Evolutionary conservation across 2,329 filamentous ascomycete species (phyloP), one percentile per base, ranked within the genome.

Genomic region (Knufia fluminis): DNA sequence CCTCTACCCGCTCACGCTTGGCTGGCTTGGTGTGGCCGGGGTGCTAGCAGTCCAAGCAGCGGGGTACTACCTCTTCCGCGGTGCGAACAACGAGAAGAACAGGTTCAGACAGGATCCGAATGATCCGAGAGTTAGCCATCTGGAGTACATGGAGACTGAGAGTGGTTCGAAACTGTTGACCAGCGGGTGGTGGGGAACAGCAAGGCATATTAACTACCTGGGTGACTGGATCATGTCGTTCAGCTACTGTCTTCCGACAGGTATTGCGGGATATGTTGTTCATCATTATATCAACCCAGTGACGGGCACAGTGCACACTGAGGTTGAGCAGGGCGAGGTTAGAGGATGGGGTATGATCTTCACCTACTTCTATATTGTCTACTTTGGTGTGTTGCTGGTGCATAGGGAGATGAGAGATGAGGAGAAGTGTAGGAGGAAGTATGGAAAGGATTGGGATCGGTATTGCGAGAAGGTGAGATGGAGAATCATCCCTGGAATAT

Each of bases 31-130:
- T 9, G 72, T 87, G 12, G 68, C 76, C 1, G 75, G 73, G 8
- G 82, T 92, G 44, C 66, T 86, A 23, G 75, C 74, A 3, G 74
- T 94, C 12, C 81, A 91, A 48, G 72, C 73, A 0, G 63, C 78
- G 1, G 90, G 88, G n/a, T 94, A 91, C 69, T 83, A 78, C 65
- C 89, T 95, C 65, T 97, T 97, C 81, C 89, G 91, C 51, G 76
- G 84, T n/a, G 81, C 87, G 64, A 97, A 97, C 75, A 87, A 80
- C 67, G 83, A 96, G 71, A 97, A 97, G 80, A 94, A 96, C 69
- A 77, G 78, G 20, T 97, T 97, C 80, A 82, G 92, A 52, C 94
- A 80, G 31, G 80, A 96, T 66, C 90, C 90, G 23, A 73, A 83
- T 26, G 86, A 95, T 62, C 85, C 89, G 0, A 75, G 76, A 26